phyloP scores from a whole-genome alignment of 2,329 filamentous ascomycete species.

The Aspergillus amoenus region DNA sequence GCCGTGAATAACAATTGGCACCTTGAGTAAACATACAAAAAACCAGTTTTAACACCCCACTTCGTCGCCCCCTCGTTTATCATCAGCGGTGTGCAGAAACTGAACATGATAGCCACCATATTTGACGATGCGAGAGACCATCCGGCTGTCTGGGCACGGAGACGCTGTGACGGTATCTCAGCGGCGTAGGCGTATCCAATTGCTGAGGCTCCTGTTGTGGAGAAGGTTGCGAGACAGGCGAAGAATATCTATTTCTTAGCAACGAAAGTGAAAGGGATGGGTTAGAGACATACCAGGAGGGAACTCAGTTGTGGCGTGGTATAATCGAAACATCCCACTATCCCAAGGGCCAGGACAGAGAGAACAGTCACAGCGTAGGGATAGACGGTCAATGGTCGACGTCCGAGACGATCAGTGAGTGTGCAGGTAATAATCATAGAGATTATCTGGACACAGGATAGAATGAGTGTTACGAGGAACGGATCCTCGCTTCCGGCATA shows the following conservation, averaged over 20 bases:
- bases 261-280: not conserved
- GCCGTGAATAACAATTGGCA: no score
- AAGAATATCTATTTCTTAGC: constrained; percentile 38
- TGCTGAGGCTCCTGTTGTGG: constrained; percentile 43
- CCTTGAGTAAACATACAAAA: constrained; percentile 33
- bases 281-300: constrained; percentile 30
- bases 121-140: constrained; percentile 44
- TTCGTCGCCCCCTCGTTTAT: constrained; percentile 37
- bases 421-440: constrained; percentile 41
- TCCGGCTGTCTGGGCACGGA: constrained; percentile 41
- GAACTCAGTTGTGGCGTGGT: constrained; percentile 33
- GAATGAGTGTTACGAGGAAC: constrained; percentile 44
- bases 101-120: constrained; percentile 45
- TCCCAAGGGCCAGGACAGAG: constrained; percentile 39
- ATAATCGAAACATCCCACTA: constrained; percentile 44
- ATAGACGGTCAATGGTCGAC: constrained; percentile 42
- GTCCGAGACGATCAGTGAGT: constrained; percentile 36
- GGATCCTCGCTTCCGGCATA: constrained; percentile 43
- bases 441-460: constrained; percentile 43
- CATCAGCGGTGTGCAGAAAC: constrained; percentile 48
- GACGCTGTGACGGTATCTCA: constrained; percentile 42
- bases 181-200: constrained; percentile 47
- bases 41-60: constrained; percentile 49
- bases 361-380: constrained; percentile 40
- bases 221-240: constrained; percentile 43